A percentile compares a stretch with the other conserved stretches of the same genome.
phyloP scores from a whole-genome alignment of 257 asterid genomes.

The Fraxinus americana region DNA sequence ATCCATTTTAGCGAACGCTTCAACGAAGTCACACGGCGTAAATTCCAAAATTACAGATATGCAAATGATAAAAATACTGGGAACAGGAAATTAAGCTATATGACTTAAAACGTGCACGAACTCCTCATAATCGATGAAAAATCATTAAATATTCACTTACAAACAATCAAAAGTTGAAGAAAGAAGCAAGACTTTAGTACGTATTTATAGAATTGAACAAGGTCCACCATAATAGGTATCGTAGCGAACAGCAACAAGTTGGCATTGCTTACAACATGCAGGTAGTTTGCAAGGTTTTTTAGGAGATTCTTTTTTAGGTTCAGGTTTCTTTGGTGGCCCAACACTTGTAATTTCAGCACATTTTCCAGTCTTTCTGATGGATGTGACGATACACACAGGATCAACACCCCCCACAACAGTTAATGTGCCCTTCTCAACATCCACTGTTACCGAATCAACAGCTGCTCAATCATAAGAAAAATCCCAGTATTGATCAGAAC shows the following conservation, averaged over 20 bases:
- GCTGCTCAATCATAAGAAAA: slow-evolving; percentile 18
- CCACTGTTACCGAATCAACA: slow-evolving; percentile 28
- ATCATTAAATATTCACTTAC: neutral
- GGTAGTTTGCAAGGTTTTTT: slow-evolving; percentile 18
- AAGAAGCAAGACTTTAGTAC: too few relatives aligned
- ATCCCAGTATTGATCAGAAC: neutral
- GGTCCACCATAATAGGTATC: neutral
- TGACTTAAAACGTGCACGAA: too few relatives aligned
- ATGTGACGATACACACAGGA: slow-evolving; percentile 25
- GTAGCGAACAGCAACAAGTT: slow-evolving; percentile 18
- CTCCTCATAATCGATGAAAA: too few relatives aligned
- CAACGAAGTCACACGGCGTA: too few relatives aligned
- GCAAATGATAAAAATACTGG: too few relatives aligned
- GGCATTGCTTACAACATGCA: slow-evolving; percentile 34
- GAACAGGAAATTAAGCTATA: too few relatives aligned
- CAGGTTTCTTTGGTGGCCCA: slow-evolving; percentile 36
- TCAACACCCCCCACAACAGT: slow-evolving; percentile 36
- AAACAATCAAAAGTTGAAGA: neutral
- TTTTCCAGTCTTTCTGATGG: slow-evolving; percentile 28
- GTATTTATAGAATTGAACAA: slow-evolving; percentile 28
- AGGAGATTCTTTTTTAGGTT: neutral
- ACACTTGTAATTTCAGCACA: slow-evolving; percentile 29
- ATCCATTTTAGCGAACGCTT: too few relatives aligned
- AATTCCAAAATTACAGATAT: too few relatives aligned
- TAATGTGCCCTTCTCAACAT: slow-evolving; percentile 34